Evolutionary conservation across 352 stramenopile genomes (phyloP).

Genomic region (Paralagenidium karlingii): DNA sequence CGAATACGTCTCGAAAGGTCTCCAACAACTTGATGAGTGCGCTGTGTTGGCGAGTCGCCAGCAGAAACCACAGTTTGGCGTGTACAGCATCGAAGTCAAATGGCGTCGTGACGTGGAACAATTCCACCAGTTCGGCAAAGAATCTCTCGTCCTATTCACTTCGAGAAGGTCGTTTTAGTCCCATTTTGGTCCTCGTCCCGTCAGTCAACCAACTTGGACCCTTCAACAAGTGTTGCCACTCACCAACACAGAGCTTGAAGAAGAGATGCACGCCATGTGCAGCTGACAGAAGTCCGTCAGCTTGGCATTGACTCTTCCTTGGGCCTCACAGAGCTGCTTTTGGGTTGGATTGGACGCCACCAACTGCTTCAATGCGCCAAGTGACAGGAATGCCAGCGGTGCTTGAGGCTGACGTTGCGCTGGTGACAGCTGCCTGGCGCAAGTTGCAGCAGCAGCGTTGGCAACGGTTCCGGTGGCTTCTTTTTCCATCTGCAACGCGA

Average conservation of each 20-base stretch:
- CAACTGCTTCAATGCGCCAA: constrained; percentile 34
- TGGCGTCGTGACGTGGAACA: constrained; percentile 39
- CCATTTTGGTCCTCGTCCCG: too few relatives aligned
- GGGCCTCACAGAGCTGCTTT: constrained; percentile 1
- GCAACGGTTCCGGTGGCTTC: background rate
- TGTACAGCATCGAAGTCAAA: constrained; percentile 15
- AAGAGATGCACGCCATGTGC: too few relatives aligned
- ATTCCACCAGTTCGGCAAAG: constrained; percentile 37
- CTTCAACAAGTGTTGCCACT: too few relatives aligned
- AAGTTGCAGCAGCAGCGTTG: background rate
- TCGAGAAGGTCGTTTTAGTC: too few relatives aligned
- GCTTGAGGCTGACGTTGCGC: constrained; percentile 28
- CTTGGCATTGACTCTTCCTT: constrained; percentile 13
- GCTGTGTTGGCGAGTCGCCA: constrained; percentile 26
- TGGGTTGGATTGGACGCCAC: background rate
- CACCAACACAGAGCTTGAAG: too few relatives aligned
- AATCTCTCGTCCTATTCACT: constrained; percentile 48
- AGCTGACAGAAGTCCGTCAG: constrained; percentile 26
- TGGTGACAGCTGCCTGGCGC: constrained; percentile 1
- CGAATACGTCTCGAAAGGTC: constrained; percentile 11
- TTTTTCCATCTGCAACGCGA: constrained; percentile 12
- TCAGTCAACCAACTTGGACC: background rate
- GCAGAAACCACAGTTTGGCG: constrained; percentile 9
- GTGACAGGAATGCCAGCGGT: constrained; percentile 34
- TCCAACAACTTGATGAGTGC: constrained; percentile 33